A percentile compares a stretch with the other conserved stretches of the same genome.
Evolutionary conservation across 495 filamentous ascomycete species (phyloP).

Genomic region (Penicillium goetzii): DNA sequence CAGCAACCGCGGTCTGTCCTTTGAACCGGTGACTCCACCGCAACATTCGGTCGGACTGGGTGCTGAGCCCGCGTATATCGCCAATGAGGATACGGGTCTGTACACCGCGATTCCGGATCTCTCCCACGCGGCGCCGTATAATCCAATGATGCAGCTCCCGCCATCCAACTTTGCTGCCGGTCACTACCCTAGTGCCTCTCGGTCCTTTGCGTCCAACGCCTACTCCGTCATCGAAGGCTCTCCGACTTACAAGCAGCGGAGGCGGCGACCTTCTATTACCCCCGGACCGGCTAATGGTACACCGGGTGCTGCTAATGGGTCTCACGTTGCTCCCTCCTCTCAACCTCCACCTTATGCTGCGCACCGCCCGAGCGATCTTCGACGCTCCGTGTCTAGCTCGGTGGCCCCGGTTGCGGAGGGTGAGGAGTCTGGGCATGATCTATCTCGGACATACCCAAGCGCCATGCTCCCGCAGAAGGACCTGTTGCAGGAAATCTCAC

Average conservation of each 20-base stretch:
- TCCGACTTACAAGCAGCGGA: constrained; percentile 96
- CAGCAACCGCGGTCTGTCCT: constrained; percentile 93
- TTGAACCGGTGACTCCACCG: constrained; percentile 93
- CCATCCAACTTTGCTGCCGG: constrained; percentile 80
- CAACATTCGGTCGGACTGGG: constrained; percentile 80
- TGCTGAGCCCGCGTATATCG: constrained; percentile 92
- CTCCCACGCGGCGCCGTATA: constrained; percentile 57
- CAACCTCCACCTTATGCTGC: constrained; percentile 56
- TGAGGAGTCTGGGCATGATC: constrained; percentile 70
- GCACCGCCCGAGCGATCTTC: constrained; percentile 80
- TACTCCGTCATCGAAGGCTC: constrained; percentile 98
- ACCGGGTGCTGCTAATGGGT: constrained; percentile 67
- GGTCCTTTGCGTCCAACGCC: constrained; percentile 77
- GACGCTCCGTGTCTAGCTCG: constrained; percentile 88
- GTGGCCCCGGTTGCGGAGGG: constrained; percentile 80
- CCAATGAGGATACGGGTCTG: constrained; percentile 93
- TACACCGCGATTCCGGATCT: constrained; percentile 94
- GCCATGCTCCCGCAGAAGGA: constrained; percentile 76
- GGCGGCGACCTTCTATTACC: constrained; percentile 88
- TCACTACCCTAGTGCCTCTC: constrained; percentile 68
- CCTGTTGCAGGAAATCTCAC: constrained; percentile 76
- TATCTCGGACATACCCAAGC: constrained; percentile 65
- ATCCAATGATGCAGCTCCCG: constrained; percentile 88
- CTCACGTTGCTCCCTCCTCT: constrained; percentile 44
- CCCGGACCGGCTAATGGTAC: constrained; percentile 66